Base-by-base conservation (phyloP, 2,329 filamentous ascomycete species). In the Aureobasidium uvarum region DNA sequence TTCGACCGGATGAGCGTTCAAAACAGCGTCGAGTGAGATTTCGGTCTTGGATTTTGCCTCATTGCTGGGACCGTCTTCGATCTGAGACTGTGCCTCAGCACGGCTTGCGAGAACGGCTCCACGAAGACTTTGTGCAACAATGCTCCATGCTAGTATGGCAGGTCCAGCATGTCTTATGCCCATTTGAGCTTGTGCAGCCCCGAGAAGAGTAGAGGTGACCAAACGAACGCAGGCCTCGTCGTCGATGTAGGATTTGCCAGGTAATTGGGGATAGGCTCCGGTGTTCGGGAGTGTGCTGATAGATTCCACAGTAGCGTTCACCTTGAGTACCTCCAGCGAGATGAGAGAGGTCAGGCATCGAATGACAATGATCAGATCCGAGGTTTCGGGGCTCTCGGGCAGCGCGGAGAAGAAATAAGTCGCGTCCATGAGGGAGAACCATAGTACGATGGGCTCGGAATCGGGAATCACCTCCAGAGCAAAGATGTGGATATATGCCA, bases 81-180 rank as follows among this genome's bases (percentile, higher is more conserved):
- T 45, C 55, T 13, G 69, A 14, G 59, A 62, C 20, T 51, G 36
- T 67, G 36, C 70, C 68, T 89, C 87, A 45, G 85, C 85, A 52
- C 88, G 62, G 14, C 81, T 59, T 81, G 31, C 48, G 2, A 81
- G 65, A 85, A 81, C 69, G 87, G 89, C 14, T 85, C 84, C 48
- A 69, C 86, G 85, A 78, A 95, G 86, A 31, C 84, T 83, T 71
- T 89, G 85, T 11, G 93, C 81, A 31, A 96, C 84, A 55, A 94
- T 80, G 4, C 88, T 86, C 93, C 93, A 98, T 3, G 90, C 86
- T 69, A 96, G 90, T 23, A 91, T 84, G 20, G 90, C 86, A 1
- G 91, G 91, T 64, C 85, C 86, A 23, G 90, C 89, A 33, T 65
- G 54, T 16, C 63, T 43, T 31, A 56, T 65, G 16, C 51, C 51